Percentiles rank a stretch among this genome's conserved stretches.
These are phyloP conservation scores for Arthroderma sp. DNA, from an alignment of 2,329 filamentous ascomycete genomes.

Conservation along the genomic window DNA sequence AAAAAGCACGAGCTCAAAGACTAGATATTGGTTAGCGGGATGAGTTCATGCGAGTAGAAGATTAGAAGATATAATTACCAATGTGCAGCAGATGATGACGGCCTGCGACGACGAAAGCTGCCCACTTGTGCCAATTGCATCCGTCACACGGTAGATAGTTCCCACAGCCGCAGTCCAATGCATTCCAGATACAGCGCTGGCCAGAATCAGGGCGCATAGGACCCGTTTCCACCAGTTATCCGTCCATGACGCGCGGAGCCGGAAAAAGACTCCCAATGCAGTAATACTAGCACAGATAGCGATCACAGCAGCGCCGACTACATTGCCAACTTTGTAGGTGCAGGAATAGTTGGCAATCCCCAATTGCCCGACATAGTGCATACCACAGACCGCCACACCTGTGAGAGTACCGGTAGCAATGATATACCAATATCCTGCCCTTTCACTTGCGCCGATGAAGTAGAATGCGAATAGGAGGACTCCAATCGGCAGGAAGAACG, in stretches of 20 bases:
- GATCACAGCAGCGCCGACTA: slow-evolving; percentile 59
- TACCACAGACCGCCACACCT: slow-evolving; percentile 64
- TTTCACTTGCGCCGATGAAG: slow-evolving; percentile 50
- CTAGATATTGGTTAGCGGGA: slow-evolving; percentile 27
- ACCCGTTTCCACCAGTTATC: slow-evolving; percentile 65
- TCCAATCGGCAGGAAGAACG: slow-evolving; percentile 66
- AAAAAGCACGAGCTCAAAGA: slow-evolving; percentile 51
- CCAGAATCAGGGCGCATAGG: slow-evolving; percentile 55
- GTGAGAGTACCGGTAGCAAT: slow-evolving; percentile 54
- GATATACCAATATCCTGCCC: slow-evolving; percentile 48
- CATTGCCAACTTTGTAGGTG: slow-evolving; percentile 46
- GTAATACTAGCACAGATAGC: slow-evolving; percentile 59
- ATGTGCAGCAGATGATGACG: slow-evolving; percentile 59
- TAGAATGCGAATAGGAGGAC: slow-evolving; percentile 64
- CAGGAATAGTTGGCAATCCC: slow-evolving; percentile 67
- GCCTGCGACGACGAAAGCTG: slow-evolving; percentile 50
- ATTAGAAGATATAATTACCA: slow-evolving; percentile 38
- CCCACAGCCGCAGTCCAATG: slow-evolving; percentile 70
- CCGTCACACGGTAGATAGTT: slow-evolving; percentile 52
- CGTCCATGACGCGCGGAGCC: slow-evolving; percentile 63
- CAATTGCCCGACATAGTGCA: slow-evolving; percentile 81
- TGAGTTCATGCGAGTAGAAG: background rate
- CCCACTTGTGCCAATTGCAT: slow-evolving; percentile 30
- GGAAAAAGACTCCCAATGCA: slow-evolving; percentile 65
- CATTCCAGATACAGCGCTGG: slow-evolving; percentile 69